phyloP scores from a whole-genome alignment of 305 asterid genomes.

The Fraxinus greggii region DNA sequence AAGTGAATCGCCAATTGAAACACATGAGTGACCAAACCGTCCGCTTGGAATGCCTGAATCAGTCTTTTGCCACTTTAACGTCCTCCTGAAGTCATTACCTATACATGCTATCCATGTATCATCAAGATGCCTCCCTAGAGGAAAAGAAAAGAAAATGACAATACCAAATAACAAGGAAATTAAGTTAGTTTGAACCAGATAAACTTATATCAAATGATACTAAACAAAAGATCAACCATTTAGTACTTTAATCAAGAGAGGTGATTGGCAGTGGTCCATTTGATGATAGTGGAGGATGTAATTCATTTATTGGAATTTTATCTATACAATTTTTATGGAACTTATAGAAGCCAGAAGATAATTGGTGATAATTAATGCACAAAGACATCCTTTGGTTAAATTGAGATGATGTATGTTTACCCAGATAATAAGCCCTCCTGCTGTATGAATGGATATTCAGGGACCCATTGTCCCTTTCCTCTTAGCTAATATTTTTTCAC shows the following conservation, averaged over 20 bases:
- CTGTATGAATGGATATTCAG: neutral
- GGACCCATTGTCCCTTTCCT: neutral
- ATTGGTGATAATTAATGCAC: neutral
- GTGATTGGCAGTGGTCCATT: neutral
- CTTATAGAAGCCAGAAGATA: neutral
- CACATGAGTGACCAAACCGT: conserved; percentile 87
- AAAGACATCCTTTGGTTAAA: neutral
- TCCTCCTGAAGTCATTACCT: conserved; percentile 45
- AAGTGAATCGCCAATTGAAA: conserved; percentile 49
- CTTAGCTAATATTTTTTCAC: neutral
- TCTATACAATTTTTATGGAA: neutral
- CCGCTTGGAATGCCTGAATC: conserved; percentile 75
- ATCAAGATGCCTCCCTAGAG: conserved; percentile 77
- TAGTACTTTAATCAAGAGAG: neutral
- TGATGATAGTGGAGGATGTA: neutral
- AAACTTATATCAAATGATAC: neutral
- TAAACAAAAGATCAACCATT: neutral
- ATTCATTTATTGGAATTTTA: neutral
- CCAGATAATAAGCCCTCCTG: neutral
- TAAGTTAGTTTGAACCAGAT: neutral
- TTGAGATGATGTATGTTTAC: neutral
- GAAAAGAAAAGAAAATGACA: conserved; percentile 18
- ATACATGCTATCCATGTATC: conserved; percentile 84
- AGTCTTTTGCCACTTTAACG: conserved; percentile 67
- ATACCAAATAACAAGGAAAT: neutral